Conservation (phyloP, 495 filamentous ascomycete species). For the Podospora appendiculata region DNA sequence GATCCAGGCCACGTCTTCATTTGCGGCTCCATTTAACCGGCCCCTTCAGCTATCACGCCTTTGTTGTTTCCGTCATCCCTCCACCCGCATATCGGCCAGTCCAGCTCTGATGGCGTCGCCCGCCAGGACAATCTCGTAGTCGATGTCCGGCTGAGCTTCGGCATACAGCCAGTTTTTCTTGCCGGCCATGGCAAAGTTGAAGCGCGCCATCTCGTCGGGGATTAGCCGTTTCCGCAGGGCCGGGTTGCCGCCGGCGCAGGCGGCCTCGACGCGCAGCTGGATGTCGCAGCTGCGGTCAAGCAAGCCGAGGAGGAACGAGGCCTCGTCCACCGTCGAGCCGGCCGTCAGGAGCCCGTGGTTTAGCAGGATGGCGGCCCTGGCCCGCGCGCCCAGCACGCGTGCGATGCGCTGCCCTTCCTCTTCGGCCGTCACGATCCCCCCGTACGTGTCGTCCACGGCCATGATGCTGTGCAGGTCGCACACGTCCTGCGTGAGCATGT, state of each 20-base stretch:
- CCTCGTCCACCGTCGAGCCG: background rate
- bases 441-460: background rate
- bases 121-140: background rate
- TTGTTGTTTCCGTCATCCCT: too few relatives aligned
- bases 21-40: too few relatives aligned
- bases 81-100: too few relatives aligned
- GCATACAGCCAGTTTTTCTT: background rate
- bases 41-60: too few relatives aligned
- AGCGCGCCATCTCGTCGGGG: background rate
- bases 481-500: background rate
- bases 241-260: background rate
- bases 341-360: background rate
- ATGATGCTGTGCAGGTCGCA: background rate
- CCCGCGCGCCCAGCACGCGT: background rate
- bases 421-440: background rate
- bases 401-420: background rate
- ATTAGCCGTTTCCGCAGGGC: background rate
- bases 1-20: too few relatives aligned
- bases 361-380: background rate
- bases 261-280: background rate
- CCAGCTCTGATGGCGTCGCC: background rate
- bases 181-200: background rate
- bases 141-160: background rate
- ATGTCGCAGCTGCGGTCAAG: background rate
- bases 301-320: background rate